Base-by-base conservation (phyloP, 2,329 filamentous ascomycete genomes). In the Endothia cerciana region DNA sequence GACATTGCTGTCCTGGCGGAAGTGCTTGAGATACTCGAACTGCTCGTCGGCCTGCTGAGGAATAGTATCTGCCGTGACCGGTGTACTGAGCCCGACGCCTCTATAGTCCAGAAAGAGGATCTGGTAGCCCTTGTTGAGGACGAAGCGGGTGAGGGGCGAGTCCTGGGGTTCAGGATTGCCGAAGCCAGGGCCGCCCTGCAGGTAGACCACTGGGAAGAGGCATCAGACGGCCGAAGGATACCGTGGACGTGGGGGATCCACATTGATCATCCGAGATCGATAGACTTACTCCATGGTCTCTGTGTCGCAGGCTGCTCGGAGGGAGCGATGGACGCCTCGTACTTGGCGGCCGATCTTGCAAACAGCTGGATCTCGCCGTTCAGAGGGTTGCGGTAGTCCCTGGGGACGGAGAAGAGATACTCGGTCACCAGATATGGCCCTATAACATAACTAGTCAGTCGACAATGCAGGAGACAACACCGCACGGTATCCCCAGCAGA, bases 1-100 rank as follows among this genome's bases (percentile, higher is more conserved):
- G 49, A 98, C 93, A 61, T 97, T 96, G 74, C 86, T 95, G 77
- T 97, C 94, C 41, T 94, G 93, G 51, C 94, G 87, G 81, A 97
- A 97, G 47, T 89, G 82, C 75, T 91, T 91, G 69, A 98, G 83
- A 72, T 97, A 97, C 62, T 89, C 85, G 7, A 90, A 91, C 77
- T 97, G 93, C 65, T 87, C 86, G 25, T 5, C 25, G 56, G 85
- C 36, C 57, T 61, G 84, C 15, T 85, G 79, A 41, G 85, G 84
- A 4, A 97, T 83, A 7, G 90, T 93, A 10, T 85, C 86, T 10
- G 91, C 87, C 1, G 91, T 91, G 51, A 97, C 86, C 0, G 94
- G 91, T 1, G 88, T 91, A 74, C 92, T 96, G 60, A 97, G 80
- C 1, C 94, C 94, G 3, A 93, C 96, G 15, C 94, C 94, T 60